Evolutionary conservation across 2,329 filamentous ascomycete genomes (phyloP).

Genomic region (Xylaria polymorpha): DNA sequence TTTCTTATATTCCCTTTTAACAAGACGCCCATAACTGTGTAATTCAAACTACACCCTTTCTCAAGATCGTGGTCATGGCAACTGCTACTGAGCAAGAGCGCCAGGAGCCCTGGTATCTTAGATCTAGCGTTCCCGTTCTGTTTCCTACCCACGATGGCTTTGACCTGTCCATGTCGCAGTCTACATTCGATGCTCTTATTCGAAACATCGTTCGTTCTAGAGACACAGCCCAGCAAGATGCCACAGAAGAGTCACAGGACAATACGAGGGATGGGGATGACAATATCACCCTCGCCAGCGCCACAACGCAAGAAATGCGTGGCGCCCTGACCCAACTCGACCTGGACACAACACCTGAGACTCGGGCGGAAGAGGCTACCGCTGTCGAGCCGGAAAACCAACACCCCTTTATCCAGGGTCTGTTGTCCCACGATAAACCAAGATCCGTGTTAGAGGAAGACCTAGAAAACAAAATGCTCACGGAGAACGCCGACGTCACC

Average conservation of each 20-base stretch:
- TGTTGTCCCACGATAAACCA: conserved; percentile 42
- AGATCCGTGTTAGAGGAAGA: conserved; percentile 25
- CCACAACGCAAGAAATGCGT: conserved; percentile 6
- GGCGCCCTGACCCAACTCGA: conserved; percentile 10
- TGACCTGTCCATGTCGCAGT: conserved; percentile 28
- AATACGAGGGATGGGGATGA: neutral
- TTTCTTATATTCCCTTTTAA: neutral
- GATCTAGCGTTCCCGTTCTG: conserved; percentile 25
- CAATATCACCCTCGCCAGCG: conserved; percentile 5
- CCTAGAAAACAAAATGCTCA: conserved; percentile 61
- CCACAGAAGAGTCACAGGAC: neutral
- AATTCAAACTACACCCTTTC: neutral
- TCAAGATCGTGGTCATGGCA: conserved; percentile 19
- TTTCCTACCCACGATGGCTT: conserved; percentile 35
- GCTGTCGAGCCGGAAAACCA: neutral
- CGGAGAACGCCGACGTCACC: conserved; percentile 63
- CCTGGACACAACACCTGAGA: conserved; percentile 4
- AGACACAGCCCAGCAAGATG: conserved; percentile 2
- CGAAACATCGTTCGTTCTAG: conserved; percentile 14
- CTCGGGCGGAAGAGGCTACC: neutral
- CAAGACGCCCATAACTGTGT: neutral
- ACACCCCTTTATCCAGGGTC: conserved; percentile 53
- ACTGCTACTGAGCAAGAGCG: conserved; percentile 6
- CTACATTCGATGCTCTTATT: conserved; percentile 29
- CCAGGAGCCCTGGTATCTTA: conserved; percentile 38